Evolutionary conservation across 2,329 filamentous ascomycete species (phyloP).

Genomic region (Aspergillus unguis): DNA sequence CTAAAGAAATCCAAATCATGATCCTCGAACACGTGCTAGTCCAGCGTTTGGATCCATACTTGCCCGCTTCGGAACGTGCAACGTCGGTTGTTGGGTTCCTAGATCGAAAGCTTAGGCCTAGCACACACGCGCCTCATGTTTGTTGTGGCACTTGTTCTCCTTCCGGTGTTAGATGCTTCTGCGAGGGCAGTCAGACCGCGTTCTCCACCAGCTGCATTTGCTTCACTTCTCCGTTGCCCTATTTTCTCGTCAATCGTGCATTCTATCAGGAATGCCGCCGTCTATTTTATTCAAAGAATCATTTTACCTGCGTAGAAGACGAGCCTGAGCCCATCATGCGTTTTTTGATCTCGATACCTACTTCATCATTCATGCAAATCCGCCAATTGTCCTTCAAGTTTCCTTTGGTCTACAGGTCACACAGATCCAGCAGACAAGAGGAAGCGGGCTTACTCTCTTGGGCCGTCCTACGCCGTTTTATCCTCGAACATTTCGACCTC

Average conservation of each 20-base stretch:
- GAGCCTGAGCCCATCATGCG: conserved; percentile 23
- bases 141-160: conserved; percentile 26
- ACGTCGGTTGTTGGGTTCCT: conserved; percentile 15
- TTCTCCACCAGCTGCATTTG: conserved; percentile 26
- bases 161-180: conserved; percentile 22
- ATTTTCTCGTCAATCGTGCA: conserved; percentile 24
- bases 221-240: conserved; percentile 21
- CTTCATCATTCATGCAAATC: conserved; percentile 18
- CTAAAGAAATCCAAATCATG: conserved; percentile 28
- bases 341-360: conserved; percentile 18
- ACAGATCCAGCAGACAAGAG: conserved; percentile 6
- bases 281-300: conserved; percentile 22
- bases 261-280: conserved; percentile 22
- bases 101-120: conserved; percentile 15
- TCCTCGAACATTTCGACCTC: conserved; percentile 26
- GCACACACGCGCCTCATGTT: conserved; percentile 7
- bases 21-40: conserved; percentile 20
- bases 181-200: conserved; percentile 19
- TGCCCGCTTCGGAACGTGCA: conserved; percentile 6
- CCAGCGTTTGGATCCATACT: conserved; percentile 15
- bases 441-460: conserved; percentile 18
- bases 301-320: conserved; percentile 23
- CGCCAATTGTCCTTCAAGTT: conserved; percentile 23
- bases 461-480: conserved; percentile 27
- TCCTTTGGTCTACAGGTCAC: conserved; percentile 12